Conservation (phyloP, 148 eudicot genomes). For the Fallopia convolvulus region DNA sequence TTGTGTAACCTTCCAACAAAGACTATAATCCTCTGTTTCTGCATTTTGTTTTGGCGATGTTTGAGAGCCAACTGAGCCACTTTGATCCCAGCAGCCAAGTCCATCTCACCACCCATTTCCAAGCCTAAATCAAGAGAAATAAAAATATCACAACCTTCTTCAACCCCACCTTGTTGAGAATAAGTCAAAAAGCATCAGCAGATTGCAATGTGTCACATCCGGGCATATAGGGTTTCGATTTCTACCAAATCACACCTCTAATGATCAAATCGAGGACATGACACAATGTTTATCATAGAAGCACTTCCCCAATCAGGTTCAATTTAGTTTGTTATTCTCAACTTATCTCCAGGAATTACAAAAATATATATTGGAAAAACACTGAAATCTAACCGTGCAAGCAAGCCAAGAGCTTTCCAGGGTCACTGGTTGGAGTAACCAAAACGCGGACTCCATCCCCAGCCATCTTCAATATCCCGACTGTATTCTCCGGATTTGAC, state of each 20-base stretch:
- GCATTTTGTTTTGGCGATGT: constrained; percentile 96
- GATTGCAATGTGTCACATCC: background rate
- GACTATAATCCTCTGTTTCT: constrained; percentile 89
- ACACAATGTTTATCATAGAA: background rate
- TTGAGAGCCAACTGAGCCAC: constrained; percentile 96
- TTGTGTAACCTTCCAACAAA: constrained; percentile 71
- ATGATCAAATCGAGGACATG: too few relatives aligned
- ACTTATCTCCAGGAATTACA: background rate
- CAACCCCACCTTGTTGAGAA: background rate
- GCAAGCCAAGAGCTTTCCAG: constrained; percentile 89
- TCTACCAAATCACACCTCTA: too few relatives aligned
- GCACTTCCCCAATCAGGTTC: background rate
- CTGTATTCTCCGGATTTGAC: constrained; percentile 98
- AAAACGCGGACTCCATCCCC: constrained; percentile 96
- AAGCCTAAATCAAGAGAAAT: constrained; percentile 38
- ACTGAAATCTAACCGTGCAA: constrained; percentile 67
- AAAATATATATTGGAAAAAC: background rate
- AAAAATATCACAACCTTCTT: background rate
- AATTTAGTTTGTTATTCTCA: background rate
- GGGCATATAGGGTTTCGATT: too few relatives aligned
- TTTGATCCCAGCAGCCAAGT: constrained; percentile 93
- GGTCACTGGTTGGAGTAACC: constrained; percentile 96
- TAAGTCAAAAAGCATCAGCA: background rate
- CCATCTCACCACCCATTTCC: constrained; percentile 88
- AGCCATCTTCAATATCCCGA: constrained; percentile 93